Evolutionary conservation across 306 rosid species (phyloP).

Genomic region (Begonia loranthoides): DNA sequence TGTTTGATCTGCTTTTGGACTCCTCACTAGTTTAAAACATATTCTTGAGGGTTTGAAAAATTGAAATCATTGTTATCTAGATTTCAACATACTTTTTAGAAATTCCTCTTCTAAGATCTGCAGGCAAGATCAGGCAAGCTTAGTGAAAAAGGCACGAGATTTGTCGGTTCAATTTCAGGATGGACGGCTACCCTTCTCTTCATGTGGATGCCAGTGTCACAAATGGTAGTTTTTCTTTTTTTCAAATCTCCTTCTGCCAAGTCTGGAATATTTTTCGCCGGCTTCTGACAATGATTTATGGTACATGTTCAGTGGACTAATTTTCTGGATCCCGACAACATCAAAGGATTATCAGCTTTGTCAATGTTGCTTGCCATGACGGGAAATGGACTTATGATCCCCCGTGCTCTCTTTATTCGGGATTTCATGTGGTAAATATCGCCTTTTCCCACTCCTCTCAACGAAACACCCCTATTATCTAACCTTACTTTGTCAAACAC

Average conservation of each 20-base stretch:
- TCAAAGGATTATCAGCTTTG: constrained; percentile 82
- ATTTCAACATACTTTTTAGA: constrained; percentile 9
- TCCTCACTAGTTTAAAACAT: neutral
- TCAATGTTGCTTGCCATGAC: constrained; percentile 94
- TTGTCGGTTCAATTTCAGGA: constrained; percentile 88
- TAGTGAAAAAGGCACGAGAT: constrained; percentile 50
- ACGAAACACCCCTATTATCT: neutral
- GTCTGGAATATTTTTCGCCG: neutral
- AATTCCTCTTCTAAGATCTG: constrained; percentile 18
- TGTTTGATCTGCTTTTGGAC: neutral
- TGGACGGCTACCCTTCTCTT: constrained; percentile 97
- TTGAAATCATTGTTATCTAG: no score
- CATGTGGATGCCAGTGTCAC: constrained; percentile 99
- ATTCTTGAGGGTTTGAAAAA: neutral
- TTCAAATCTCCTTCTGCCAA: constrained; percentile 10
- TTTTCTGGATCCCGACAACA: constrained; percentile 85
- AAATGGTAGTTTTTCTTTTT: constrained; percentile 42
- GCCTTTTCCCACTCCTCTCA: constrained; percentile 5
- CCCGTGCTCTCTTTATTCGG: constrained; percentile 72
- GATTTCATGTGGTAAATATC: constrained; percentile 80
- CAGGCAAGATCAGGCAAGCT: constrained; percentile 78
- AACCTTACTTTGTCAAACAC: neutral
- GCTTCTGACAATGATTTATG: constrained; percentile 12
- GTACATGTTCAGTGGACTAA: constrained; percentile 77
- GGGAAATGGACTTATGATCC: constrained; percentile 83